phyloP scores from a whole-genome alignment of 306 rosid species.

The Prinsepia uniflora region DNA sequence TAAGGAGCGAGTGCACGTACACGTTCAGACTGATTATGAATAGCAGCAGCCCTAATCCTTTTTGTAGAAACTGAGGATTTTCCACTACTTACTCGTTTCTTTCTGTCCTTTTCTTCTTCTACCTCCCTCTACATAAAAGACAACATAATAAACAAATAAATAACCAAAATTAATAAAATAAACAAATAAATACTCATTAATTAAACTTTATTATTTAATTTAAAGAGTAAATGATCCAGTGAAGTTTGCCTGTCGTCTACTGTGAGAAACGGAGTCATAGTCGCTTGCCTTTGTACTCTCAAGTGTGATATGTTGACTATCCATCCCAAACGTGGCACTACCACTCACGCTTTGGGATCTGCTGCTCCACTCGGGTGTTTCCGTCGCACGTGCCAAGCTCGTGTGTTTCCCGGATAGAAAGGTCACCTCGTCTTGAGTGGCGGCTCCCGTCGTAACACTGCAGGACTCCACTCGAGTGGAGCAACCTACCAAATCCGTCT shows the following conservation, averaged over 20 bases:
- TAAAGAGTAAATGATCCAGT: background rate
- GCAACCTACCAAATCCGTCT: slow-evolving; percentile 26
- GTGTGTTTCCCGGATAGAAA: slow-evolving; percentile 9
- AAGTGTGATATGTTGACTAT: slow-evolving; percentile 39
- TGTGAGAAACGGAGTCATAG: slow-evolving; percentile 76
- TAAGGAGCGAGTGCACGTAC: slow-evolving; percentile 27
- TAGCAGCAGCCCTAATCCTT: slow-evolving; percentile 81
- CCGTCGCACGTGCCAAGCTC: slow-evolving; percentile 29
- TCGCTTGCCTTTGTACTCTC: slow-evolving; percentile 56
- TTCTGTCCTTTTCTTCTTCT: slow-evolving; percentile 39
- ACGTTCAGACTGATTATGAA: slow-evolving; percentile 96
- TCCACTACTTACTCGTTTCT: slow-evolving; percentile 31
- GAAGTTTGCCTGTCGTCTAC: slow-evolving; percentile 54
- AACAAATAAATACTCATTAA: no score
- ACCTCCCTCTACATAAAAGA: slow-evolving; percentile 40
- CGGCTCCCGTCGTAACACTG: slow-evolving; percentile 19
- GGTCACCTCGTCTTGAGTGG: slow-evolving; percentile 14
- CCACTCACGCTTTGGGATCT: slow-evolving; percentile 51
- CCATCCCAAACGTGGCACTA: slow-evolving; percentile 51
- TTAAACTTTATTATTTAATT: background rate
- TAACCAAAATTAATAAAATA: background rate
- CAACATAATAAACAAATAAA: slow-evolving; percentile 1
- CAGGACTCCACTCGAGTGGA: slow-evolving; percentile 46
- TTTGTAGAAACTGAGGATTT: slow-evolving; percentile 64
- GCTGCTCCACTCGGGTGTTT: slow-evolving; percentile 34